phyloP scores from a whole-genome alignment of 2,329 filamentous ascomycete species.

The Aspergillus japonicus region DNA sequence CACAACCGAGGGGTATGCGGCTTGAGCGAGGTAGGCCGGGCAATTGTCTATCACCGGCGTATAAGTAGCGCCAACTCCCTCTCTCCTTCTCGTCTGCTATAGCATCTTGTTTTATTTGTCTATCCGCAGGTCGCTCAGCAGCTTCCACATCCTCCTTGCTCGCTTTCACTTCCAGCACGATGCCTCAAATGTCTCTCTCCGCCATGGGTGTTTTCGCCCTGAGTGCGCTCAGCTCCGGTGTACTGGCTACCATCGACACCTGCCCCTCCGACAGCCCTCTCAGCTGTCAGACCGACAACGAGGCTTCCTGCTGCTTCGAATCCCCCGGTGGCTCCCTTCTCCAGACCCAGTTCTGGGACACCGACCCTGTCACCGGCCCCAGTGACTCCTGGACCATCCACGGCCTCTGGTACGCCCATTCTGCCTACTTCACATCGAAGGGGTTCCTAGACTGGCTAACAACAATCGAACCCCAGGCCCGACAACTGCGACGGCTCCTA shows the following conservation, averaged over 20 bases:
- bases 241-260: constrained; percentile 25
- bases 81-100: background rate
- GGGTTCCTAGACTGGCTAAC: background rate
- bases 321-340: constrained; percentile 57
- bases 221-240: constrained; percentile 21
- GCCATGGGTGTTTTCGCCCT: constrained; percentile 27
- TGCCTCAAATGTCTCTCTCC: constrained; percentile 21
- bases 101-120: background rate
- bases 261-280: constrained; percentile 43
- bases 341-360: constrained; percentile 63
- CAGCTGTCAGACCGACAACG: constrained; percentile 55
- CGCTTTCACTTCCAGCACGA: background rate
- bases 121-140: background rate
- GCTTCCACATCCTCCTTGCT: too few species aligned
- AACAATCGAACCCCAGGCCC: constrained; percentile 34
- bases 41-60: background rate
- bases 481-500: constrained; percentile 59
- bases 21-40: background rate
- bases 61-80: constrained; percentile 1
- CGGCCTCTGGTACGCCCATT: constrained; percentile 50
- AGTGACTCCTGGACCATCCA: constrained; percentile 59
- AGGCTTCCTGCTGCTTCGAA: constrained; percentile 58
- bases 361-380: constrained; percentile 54
- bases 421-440: too few species aligned
- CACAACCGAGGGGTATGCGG: background rate